Base-by-base conservation (phyloP, 768 basidiomycete species). In the Russula sp. region DNA sequence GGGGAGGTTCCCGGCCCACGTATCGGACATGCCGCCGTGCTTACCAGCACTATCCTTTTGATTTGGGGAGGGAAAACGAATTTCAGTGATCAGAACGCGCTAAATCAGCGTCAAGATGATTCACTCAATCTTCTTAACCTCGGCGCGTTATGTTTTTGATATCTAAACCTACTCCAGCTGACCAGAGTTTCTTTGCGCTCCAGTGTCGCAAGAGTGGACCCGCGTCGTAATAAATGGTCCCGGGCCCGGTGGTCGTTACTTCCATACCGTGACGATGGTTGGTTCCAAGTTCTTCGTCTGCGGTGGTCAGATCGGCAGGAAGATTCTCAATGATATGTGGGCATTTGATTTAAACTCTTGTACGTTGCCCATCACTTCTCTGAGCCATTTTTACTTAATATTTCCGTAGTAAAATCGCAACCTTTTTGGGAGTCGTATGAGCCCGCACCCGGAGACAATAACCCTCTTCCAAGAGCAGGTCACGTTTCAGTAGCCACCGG, bases 41-140 rank as follows among this genome's bases (percentile, higher is more conserved):
- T 97, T 56, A 93, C 98, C 62, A 92, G 93, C 74, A 93, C 89
- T 71, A 95, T 98, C 56, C 80, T 99, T 64, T 90, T 98, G 63
- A 89, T 98, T 4, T 99, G 97, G 96, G n/a, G 96, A 95, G 32
- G 97, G 98, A 73, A 98, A 36, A 13, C 94, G 4, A 94, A 92
- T 78, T 1, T 2, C 0, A 13, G 11, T 36, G 11, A 36, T 26
- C 83, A 78, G 74, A 77, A 81, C 34, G 83, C 80, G 68, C 79
- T 79, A 13, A 77, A 79, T 14, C n/a, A n/a, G n/a, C n/a, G n/a
- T n/a, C n/a, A n/a, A n/a, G 95, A 98, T 73, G 92, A 97, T 74
- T 89, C 86, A 0, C 78, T 98, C 49, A 98, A 98, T 79, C 80
- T 99, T 11, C 80, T 99, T 51, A 98, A 98, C 74, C 83, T 98